Evolutionary conservation across 2,329 filamentous ascomycete species (phyloP).

Genomic region (Exophiala viscosa): DNA sequence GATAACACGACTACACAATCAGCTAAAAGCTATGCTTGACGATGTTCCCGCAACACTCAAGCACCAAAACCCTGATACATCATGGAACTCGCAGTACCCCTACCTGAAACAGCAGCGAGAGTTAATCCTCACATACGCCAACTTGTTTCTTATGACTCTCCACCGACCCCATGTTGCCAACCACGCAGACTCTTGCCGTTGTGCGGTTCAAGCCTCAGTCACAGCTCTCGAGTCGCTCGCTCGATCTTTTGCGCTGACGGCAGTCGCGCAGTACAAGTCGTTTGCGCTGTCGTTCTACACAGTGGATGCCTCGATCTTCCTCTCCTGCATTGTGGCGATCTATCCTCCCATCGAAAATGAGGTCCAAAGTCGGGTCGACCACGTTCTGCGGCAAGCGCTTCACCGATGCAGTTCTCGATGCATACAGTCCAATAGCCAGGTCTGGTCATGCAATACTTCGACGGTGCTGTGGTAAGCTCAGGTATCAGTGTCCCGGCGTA

Average conservation of each 20-base stretch:
- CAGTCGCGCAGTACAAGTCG: conserved; percentile 3
- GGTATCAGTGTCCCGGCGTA: no score
- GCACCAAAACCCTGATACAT: conserved; percentile 1
- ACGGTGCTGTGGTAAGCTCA: not conserved
- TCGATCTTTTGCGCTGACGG: not conserved
- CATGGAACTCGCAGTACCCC: conserved; percentile 6
- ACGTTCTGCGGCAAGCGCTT: not conserved
- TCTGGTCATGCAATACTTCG: not conserved
- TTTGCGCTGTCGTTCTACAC: conserved; percentile 4
- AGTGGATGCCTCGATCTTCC: conserved; percentile 4
- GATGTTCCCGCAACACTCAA: conserved; percentile 3
- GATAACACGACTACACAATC: not conserved
- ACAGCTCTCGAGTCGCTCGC: not conserved
- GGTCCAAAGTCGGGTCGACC: not conserved
- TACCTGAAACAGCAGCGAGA: conserved; percentile 7
- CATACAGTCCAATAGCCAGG: conserved; percentile 4
- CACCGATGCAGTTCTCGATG: not conserved
- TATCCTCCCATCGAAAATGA: not conserved
- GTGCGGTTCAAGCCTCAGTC: conserved; percentile 3
- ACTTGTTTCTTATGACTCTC: conserved; percentile 4
- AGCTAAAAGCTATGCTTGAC: conserved; percentile 1
- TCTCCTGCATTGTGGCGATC: not conserved
- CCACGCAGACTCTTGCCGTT: not conserved
- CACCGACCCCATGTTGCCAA: conserved; percentile 3
- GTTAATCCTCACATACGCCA: conserved; percentile 3